Evolutionary conservation across 352 stramenopile genomes (phyloP).

Genomic region (Globisporangium okanoganense): DNA sequence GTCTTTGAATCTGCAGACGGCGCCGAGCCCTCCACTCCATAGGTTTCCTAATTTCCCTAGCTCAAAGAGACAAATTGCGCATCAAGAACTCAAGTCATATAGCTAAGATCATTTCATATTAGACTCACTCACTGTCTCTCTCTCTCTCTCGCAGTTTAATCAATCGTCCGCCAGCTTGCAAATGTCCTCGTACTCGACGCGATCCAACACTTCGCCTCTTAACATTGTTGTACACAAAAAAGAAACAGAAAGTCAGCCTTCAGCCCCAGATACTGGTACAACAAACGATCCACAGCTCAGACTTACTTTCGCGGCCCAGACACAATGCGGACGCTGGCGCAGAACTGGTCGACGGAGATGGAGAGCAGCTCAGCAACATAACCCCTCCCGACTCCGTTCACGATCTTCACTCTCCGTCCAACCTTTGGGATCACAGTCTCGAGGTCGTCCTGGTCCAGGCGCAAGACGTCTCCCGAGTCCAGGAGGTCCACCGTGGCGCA

Average conservation of each 20-base stretch:
- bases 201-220: constrained; percentile 60
- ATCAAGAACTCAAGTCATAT: not conserved
- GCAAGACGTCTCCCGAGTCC: constrained; percentile 77
- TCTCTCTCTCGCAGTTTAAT: no score
- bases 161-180: constrained; percentile 58
- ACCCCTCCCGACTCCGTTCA: constrained; percentile 67
- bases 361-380: constrained; percentile 58
- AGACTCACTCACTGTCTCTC: not conserved
- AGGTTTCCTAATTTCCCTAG: not conserved
- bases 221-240: constrained; percentile 3
- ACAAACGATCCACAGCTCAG: not conserved
- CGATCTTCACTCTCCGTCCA: constrained; percentile 64
- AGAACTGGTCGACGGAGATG: constrained; percentile 69
- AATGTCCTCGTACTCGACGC: constrained; percentile 85
- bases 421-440: constrained; percentile 87
- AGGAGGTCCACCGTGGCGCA: constrained; percentile 78
- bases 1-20: constrained; percentile 9
- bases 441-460: constrained; percentile 86
- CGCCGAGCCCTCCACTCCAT: constrained; percentile 4
- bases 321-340: constrained; percentile 59
- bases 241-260: not conserved
- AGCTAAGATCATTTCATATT: not conserved
- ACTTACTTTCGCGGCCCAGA: constrained; percentile 49
- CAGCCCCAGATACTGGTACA: not conserved
- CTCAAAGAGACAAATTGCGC: not conserved